A percentile compares a stretch with the other conserved stretches of the same genome.
Evolutionary conservation across 1,139 yeast genomes (phyloP).

Genomic region (Debaryomycetaceae sp.): DNA sequence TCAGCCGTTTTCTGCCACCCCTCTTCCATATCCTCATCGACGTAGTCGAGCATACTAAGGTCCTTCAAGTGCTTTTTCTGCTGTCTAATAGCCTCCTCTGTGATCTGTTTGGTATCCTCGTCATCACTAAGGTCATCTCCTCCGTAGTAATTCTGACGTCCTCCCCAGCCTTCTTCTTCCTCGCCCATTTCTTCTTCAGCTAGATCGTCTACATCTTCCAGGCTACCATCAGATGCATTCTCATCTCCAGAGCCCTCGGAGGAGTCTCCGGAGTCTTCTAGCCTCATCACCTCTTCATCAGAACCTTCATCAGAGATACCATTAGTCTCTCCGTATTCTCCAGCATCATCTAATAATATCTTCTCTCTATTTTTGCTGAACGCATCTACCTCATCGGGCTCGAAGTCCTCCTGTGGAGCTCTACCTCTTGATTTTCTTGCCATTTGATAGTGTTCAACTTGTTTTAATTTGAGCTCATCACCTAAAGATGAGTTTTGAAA

Average conservation of each 20-base stretch:
- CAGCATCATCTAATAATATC: slow-evolving; percentile 58
- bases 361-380: slow-evolving; percentile 67
- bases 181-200: slow-evolving; percentile 46
- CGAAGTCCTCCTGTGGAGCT: slow-evolving; percentile 24
- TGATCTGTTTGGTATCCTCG: slow-evolving; percentile 74
- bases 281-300: slow-evolving; percentile 22
- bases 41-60: slow-evolving; percentile 74
- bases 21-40: slow-evolving; percentile 77
- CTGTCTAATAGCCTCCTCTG: slow-evolving; percentile 82
- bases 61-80: slow-evolving; percentile 84
- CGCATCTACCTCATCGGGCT: slow-evolving; percentile 66
- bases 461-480: slow-evolving; percentile 3
- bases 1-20: slow-evolving; percentile 56
- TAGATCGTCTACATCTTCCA: slow-evolving; percentile 37
- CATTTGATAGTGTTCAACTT: slow-evolving; percentile 3
- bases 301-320: slow-evolving; percentile 23
- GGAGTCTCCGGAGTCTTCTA: slow-evolving; percentile 29
- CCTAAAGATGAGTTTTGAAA: slow-evolving; percentile 3
- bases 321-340: slow-evolving; percentile 31
- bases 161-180: slow-evolving; percentile 76
- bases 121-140: slow-evolving; percentile 79
- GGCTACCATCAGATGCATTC: slow-evolving; percentile 42
- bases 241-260: slow-evolving; percentile 39
- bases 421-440: slow-evolving; percentile 5
- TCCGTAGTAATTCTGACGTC: slow-evolving; percentile 68